phyloP scores from a whole-genome alignment of 345 rosid genomes.

The Syzygium aromaticum region DNA sequence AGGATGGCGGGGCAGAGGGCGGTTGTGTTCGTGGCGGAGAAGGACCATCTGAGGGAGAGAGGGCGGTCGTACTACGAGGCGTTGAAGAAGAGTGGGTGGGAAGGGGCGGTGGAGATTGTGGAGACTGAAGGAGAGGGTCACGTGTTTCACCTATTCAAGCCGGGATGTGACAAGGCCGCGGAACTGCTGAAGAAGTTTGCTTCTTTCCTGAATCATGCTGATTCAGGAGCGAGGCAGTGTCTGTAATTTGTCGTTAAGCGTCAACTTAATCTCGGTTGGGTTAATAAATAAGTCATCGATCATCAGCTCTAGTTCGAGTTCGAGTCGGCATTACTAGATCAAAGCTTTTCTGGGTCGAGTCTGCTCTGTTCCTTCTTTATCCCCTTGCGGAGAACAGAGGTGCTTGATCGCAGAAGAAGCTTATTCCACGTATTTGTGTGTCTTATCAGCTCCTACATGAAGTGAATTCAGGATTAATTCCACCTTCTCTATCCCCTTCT shows the following conservation, averaged over 20 bases:
- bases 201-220: not conserved
- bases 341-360: not conserved
- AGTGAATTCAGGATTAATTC: not conserved
- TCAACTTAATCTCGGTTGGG: not conserved
- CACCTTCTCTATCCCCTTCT: not conserved
- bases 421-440: not conserved
- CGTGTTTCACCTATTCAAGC: not conserved
- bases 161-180: not conserved
- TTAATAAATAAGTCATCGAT: not conserved
- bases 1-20: constrained; percentile 5
- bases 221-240: not conserved
- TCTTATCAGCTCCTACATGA: not conserved
- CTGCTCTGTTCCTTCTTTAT: not conserved
- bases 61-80: constrained; percentile 3
- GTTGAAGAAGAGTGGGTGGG: constrained; percentile 3
- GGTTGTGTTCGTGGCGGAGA: constrained; percentile 25
- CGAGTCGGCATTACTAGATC: not conserved
- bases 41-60: constrained; percentile 12
- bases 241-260: not conserved
- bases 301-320: not conserved
- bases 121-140: not conserved
- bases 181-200: not conserved
- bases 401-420: not conserved
- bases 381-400: not conserved
- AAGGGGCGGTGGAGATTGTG: not conserved